phyloP scores from a whole-genome alignment of 179 eudicot genomes.

The Beta macrorhiza region DNA sequence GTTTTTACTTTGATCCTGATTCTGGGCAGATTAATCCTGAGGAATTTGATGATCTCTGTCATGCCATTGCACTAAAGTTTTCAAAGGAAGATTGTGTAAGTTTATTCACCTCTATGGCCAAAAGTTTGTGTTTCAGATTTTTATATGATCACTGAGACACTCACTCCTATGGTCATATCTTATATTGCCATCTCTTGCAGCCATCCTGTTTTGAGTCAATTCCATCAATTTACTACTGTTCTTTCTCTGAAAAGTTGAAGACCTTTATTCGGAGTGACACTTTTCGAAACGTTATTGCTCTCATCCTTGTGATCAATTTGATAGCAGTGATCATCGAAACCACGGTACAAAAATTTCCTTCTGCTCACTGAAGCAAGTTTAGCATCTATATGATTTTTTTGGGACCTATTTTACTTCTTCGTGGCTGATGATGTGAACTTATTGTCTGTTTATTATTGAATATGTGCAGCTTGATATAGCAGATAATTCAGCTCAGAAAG shows the following conservation, averaged over 20 bases:
- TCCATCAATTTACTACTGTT: constrained; percentile 61
- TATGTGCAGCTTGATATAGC: constrained; percentile 77
- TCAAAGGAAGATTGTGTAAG: constrained; percentile 80
- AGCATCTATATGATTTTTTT: constrained; percentile 1
- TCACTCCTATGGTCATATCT: constrained; percentile 19
- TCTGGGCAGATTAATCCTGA: constrained; percentile 65
- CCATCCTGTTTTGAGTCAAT: constrained; percentile 55
- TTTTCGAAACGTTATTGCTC: constrained; percentile 63
- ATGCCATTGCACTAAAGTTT: constrained; percentile 88
- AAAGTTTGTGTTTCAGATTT: neutral
- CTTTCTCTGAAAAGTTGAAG: constrained; percentile 57
- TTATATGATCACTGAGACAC: neutral
- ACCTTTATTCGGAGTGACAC: constrained; percentile 58
- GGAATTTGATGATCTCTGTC: constrained; percentile 92
- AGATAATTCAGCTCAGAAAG: constrained; percentile 64
- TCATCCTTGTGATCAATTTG: constrained; percentile 68
- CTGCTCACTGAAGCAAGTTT: neutral
- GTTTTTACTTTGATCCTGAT: constrained; percentile 9
- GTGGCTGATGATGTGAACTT: neutral
- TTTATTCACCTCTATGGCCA: constrained; percentile 19
- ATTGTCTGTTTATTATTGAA: constrained; percentile 1
- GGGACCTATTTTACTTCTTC: neutral
- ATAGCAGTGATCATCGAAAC: constrained; percentile 87
- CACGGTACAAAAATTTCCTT: constrained; percentile 51
- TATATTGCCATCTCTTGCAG: constrained; percentile 39